Base-by-base conservation (phyloP, 1,139 yeast species). In the Scheffersomyces illinoinensis region DNA sequence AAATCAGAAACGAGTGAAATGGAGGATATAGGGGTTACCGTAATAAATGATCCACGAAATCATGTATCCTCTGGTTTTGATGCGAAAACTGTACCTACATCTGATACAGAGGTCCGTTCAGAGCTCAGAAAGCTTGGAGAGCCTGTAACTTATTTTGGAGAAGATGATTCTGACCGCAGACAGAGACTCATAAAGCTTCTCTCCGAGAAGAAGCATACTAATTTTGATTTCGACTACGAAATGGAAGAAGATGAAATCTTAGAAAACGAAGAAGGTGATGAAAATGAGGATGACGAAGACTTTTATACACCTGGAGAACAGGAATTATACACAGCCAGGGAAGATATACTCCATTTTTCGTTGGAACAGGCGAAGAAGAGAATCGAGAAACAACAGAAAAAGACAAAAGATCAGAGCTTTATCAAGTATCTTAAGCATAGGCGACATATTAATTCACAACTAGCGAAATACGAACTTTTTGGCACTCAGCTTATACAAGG, bases 261-360 rank as follows among this genome's bases (percentile, higher is more conserved):
- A 18, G 72, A 66, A 3, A 73, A 64, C 20, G 76, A 65, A 3
- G 76, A 66, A 1, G 70, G 61, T 3, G 82, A 75, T 0, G 81
- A 73, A 0, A 85, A 77, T 0, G 86, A 79, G 4, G 89, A 84
- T 3, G 90, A 90, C 23, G 96, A 89, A 59, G 97, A 91, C 61
- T 92, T 90, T 68, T 92, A 88, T 68, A 92, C 97, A 0, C 96
- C 96, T 0, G 97, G 97, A 0, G 72, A 84, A 0, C 75, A 76
- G 6, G 84, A 80, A n/a, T 72, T 93, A 20, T 74, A 82, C n/a
- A 75, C 78, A 1, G 81, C 86, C 0, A 79, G 98, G 56, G 71
- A 75, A 50, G 62, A 65, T 1, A 79, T 93, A 0, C 81, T 92
- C 0, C 62, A 73, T 2, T 74, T 70, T 59, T 88, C 97, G 0